A percentile compares a stretch with the other conserved stretches of the same genome.
These are phyloP conservation scores for Puya raimondii DNA, from an alignment of 176 grass and related monocot species.

Conservation along the genomic window DNA sequence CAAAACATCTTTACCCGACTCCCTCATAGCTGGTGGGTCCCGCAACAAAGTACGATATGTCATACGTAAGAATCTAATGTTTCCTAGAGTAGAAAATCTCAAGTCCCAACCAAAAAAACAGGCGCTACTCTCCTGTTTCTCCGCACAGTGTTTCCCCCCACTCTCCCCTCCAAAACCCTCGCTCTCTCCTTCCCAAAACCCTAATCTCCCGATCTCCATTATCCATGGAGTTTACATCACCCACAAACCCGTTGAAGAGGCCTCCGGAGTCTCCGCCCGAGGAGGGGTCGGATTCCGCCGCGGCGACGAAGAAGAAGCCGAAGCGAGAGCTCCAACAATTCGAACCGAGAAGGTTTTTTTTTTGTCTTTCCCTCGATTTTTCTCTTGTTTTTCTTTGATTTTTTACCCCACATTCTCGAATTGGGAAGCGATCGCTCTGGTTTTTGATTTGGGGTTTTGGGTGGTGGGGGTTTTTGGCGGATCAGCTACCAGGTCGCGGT, in stretches of 20 bases:
- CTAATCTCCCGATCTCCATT: background rate
- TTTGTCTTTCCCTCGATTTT: background rate
- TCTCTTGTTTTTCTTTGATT: background rate
- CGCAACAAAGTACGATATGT: too few relatives aligned
- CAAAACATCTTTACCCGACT: too few relatives aligned
- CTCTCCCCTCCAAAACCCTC: background rate
- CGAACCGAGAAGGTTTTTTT: constrained; percentile 34
- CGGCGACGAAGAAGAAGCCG: constrained; percentile 16
- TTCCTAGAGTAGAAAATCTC: background rate
- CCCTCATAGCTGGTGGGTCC: too few relatives aligned
- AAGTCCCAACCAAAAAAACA: background rate
- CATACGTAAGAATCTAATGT: too few relatives aligned
- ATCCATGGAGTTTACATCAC: background rate
- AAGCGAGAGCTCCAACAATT: constrained; percentile 19
- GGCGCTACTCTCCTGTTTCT: background rate
- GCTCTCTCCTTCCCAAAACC: background rate
- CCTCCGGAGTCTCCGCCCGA: background rate
- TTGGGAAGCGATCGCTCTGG: background rate
- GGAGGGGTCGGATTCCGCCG: background rate
- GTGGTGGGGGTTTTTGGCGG: background rate
- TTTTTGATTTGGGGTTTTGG: constrained; percentile 1
- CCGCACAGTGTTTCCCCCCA: background rate
- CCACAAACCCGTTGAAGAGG: constrained; percentile 8
- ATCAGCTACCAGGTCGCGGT: constrained; percentile 71
- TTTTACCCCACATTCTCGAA: background rate